Conservation (phyloP, 768 basidiomycete species). For the Lactarius sp. region DNA sequence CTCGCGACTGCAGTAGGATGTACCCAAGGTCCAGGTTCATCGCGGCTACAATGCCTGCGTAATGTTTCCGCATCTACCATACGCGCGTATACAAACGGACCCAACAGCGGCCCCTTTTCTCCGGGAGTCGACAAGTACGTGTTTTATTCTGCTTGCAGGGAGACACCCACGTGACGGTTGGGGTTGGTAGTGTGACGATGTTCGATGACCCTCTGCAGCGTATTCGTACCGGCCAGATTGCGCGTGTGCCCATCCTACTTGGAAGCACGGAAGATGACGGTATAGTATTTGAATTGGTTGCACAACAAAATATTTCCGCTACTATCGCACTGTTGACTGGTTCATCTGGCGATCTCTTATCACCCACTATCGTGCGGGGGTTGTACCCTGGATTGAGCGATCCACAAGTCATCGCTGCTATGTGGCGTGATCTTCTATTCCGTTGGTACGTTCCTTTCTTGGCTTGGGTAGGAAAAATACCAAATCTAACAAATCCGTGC, state of each 20-base stretch:
- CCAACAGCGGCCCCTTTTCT: neutral
- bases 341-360: neutral
- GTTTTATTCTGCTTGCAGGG: neutral
- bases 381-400: conserved; percentile 10
- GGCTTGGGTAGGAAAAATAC: too few relatives aligned
- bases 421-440: neutral
- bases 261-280: conserved; percentile 16
- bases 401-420: conserved; percentile 2
- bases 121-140: conserved; percentile 9
- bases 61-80: too few relatives aligned
- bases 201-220: conserved; percentile 16
- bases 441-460: conserved; percentile 5
- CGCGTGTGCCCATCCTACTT: conserved; percentile 8
- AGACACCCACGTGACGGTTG: neutral
- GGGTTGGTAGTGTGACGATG: neutral
- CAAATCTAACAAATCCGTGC: too few relatives aligned
- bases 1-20: too few relatives aligned
- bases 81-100: conserved; percentile 18
- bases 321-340: neutral
- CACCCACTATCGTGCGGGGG: neutral
- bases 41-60: too few relatives aligned
- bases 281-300: neutral
- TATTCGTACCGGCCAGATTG: conserved; percentile 1
- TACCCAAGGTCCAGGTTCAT: too few relatives aligned
- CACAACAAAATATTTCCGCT: neutral